Base-by-base conservation (phyloP, 768 basidiomycete genomes). In the Auricularia heimuer region DNA sequence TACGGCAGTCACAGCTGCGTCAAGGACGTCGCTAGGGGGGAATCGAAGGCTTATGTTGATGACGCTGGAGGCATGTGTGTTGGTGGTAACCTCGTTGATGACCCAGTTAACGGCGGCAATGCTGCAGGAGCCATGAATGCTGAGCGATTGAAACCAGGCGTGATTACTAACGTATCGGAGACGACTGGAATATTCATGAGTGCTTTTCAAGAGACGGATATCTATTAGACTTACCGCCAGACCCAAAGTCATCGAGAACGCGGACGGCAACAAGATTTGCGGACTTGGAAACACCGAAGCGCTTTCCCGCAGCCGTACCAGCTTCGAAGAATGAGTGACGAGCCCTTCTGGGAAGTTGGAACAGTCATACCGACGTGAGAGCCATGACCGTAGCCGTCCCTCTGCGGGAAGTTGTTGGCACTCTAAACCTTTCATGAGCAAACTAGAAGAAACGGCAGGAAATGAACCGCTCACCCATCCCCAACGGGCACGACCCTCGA, bases 231-330 rank as follows among this genome's bases (percentile, higher is more conserved):
- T 29, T 63, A 76, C 72, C 76, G 77, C 35, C 61, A 47, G 62
- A 78, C 77, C 54, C 70, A 70, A 63, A 79, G 71, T 29, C 34
- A 18, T 29, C 18, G 1, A 29, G 4, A 4, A 14, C 33, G 21
- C 56, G 12, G 33, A 96, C 93, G 37, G 94, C 94, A 68, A 89
- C 81, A 69, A 96, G 82, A 66, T 92, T 82, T 63, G 94, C 96
- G 67, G 82, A 82, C 86, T 99, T 98, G 62, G 97, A 94, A 58
- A 99, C 94, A 77, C 97, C 97, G 71, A 92, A 98, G 76, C 87
- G 90, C 71, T 79, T 77, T 3, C 92, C 94, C n/a, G 88, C 97
- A 69, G 98, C 95, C 33, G 95, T 99, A 63, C 95, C 95, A 58
- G 95, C 94, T 14, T 56, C 54, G 54, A n/a, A 51, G 11, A 51